phyloP scores from a whole-genome alignment of 768 basidiomycete genomes.

The Mycena polygramma region DNA sequence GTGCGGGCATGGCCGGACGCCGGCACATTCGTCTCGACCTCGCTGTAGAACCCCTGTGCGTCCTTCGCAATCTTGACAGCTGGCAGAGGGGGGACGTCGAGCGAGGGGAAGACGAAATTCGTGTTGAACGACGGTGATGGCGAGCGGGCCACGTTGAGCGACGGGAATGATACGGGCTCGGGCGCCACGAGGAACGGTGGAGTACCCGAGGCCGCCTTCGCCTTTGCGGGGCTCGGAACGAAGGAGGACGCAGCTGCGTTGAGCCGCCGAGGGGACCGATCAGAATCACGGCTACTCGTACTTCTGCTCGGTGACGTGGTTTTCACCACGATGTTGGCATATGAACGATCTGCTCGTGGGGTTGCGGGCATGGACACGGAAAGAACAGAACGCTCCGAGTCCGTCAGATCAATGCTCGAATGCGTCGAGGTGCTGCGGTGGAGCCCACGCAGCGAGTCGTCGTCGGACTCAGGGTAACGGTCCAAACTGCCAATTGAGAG shows the following conservation, averaged over 20 bases:
- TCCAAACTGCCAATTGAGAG: constrained; percentile 40
- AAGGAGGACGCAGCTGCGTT: constrained; percentile 62
- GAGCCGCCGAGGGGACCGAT: constrained; percentile 48
- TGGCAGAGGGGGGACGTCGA: constrained; percentile 55
- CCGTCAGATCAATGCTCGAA: constrained; percentile 59
- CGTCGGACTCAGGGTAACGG: constrained; percentile 34
- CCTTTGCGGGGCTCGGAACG: constrained; percentile 52
- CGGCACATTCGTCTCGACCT: constrained; percentile 51
- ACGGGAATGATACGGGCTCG: constrained; percentile 23
- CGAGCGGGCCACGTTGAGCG: constrained; percentile 36
- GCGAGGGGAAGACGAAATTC: constrained; percentile 64
- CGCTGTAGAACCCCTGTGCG: constrained; percentile 65
- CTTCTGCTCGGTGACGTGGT: constrained; percentile 48
- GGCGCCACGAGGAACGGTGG: constrained; percentile 39
- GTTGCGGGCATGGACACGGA: constrained; percentile 66
- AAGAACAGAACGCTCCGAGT: constrained; percentile 57
- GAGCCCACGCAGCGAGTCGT: constrained; percentile 37
- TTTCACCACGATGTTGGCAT: constrained; percentile 54
- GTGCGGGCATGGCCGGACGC: constrained; percentile 45
- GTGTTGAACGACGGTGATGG: constrained; percentile 43
- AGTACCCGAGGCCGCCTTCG: constrained; percentile 42
- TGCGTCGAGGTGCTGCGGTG: constrained; percentile 52
- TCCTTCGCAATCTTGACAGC: constrained; percentile 63
- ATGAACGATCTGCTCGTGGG: constrained; percentile 56
- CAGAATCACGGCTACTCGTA: constrained; percentile 35